Base-by-base conservation (phyloP, 2,329 filamentous ascomycete species). In the Verticillium alfalfae region DNA sequence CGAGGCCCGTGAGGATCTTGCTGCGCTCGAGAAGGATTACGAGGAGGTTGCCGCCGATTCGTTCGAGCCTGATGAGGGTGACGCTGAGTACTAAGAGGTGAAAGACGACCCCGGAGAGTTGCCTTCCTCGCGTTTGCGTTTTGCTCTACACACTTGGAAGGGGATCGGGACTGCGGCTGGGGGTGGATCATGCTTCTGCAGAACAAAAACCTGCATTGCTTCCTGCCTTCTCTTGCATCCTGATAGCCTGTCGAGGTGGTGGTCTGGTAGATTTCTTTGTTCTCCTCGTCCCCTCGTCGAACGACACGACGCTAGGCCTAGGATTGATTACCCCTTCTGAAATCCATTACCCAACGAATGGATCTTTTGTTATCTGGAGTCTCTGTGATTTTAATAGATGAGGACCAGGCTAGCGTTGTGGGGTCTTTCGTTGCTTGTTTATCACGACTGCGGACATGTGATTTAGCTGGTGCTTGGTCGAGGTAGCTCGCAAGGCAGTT, bases 11-110 rank as follows among this genome's bases (percentile, higher is more conserved):
- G 91, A 95, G 80, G 91, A 95, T 75, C 82, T 95, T 64, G 91
- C 91, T 65, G 91, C 91, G 57, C 82, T 95, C 38, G 91, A 94
- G 83, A 91, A 89, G 81, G 91, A 94, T 71, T 94, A 94, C 74
- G 90, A 93, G 77, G 91, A 93, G 82, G 90, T 93, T 68, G 90
- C 90, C 64, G 85, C 82, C 73, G 90, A 93, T 76, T 91, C 88
- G 67, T 78, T 81, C 66, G 80, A 88, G 68, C 80, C 84, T 16
- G 86, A 86, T 56, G 88, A 88, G 71, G 83, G 79, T 58, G 87
- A 89, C 68, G 81, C 74, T 60, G 93, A 97, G 85, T 97, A 97
- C 84, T 97, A 94, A 73, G 49, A 56, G 26, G 54, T 38, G 55
- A 61, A 38, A 58, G 34, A 36, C 36, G 60, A 34, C 36, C 39